Base-by-base conservation (phyloP, 306 rosid species). In the Lathyrus oleraceus region DNA sequence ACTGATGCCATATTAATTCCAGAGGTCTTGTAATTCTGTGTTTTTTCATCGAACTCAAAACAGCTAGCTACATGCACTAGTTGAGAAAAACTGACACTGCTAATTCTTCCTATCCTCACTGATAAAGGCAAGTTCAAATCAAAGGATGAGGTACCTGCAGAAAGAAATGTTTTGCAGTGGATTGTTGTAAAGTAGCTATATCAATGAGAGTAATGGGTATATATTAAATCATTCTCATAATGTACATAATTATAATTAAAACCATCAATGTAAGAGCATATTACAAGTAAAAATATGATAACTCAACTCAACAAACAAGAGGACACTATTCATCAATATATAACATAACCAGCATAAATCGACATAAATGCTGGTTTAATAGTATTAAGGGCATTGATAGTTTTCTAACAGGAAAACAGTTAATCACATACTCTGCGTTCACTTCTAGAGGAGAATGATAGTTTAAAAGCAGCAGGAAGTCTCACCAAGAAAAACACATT, bases 341-440 rank as follows among this genome's bases (percentile, higher is more conserved):
- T 16, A 49, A 66, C 21, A 51, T 47, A 62, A 47, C 43, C 68
- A 10, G 47, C 57, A 72, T 54, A 62, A 42, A 64, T 47, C 32
- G 13, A 15, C 69, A 74, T 54, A 32, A 4, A 60, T 27, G 64
- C 61, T 52, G 57, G 28, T 40, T 52, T 23, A 57, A 30, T 6
- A n/a, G 61, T 6, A 65, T 57, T 35, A 27, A 47, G 16, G 30
- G 62, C 53, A 69, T 30, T 30, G 58, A 28, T 12, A 69, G 13
- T 39, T 36, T 53, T 38, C 25, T 20, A 71, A 59, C 7, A 58
- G 69, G 43, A 10, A 52, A 52, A 52, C 13, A 4, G 3, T 32
- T 10, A 47, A 73, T 72, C 56, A 35, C 39, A 58, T 17, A 39
- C 65, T 67, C 73, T 56, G 74, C 65, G 68, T 60, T 54, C 76